Conservation (phyloP, 2,329 filamentous ascomycete species). For the Aspergillus latus region DNA sequence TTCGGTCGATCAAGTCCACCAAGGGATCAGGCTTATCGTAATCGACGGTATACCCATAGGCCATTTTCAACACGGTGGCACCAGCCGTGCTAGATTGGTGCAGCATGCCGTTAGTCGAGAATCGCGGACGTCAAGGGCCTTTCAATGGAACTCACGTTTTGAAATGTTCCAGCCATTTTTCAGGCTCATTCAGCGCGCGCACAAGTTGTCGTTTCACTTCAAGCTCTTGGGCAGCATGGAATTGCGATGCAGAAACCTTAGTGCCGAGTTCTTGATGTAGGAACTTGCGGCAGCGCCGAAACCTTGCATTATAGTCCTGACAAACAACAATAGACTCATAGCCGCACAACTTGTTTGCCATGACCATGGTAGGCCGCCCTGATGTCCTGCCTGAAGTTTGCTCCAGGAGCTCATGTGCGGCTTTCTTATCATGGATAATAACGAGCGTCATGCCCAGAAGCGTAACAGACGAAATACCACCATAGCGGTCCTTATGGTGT, state of each 20-base stretch:
- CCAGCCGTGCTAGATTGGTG: conserved; percentile 42
- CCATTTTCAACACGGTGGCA: conserved; percentile 43
- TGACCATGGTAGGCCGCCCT: conserved; percentile 26
- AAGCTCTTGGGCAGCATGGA: conserved; percentile 43
- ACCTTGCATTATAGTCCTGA: conserved; percentile 37
- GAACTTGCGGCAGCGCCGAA: conserved; percentile 47
- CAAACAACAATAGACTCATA: conserved; percentile 40
- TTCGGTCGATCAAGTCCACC: conserved; percentile 42
- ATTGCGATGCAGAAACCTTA: conserved; percentile 39
- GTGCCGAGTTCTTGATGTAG: conserved; percentile 48
- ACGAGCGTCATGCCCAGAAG: conserved; percentile 34
- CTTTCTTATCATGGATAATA: conserved; percentile 32
- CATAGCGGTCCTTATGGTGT: conserved; percentile 41
- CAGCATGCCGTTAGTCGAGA: neutral
- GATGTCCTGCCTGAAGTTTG: conserved; percentile 29
- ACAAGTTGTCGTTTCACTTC: conserved; percentile 48
- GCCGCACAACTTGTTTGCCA: conserved; percentile 41
- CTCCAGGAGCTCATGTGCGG: conserved; percentile 33
- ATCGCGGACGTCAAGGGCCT: conserved; percentile 36
- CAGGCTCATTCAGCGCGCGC: conserved; percentile 42
- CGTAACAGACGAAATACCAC: conserved; percentile 35
- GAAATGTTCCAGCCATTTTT: conserved; percentile 44
- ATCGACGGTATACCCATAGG: conserved; percentile 36
- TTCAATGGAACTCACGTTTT: conserved; percentile 21
- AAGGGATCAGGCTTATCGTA: conserved; percentile 32